Conservation (phyloP, 371 early-diverging fungal species). For the Mortierella sp. region DNA sequence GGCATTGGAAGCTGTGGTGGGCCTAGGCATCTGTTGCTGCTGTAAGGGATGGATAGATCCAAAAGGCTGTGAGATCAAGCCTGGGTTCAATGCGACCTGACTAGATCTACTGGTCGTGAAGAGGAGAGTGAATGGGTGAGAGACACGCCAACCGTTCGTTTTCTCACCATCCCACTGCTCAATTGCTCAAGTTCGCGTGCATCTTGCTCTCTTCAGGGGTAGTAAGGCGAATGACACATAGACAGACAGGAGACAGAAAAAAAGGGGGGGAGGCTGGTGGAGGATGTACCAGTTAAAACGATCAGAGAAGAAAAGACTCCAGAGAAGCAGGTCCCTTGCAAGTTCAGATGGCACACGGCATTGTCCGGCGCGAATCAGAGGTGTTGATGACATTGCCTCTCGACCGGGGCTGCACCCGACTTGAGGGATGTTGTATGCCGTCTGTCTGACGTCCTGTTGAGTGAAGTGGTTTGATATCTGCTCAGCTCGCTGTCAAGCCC, state of each 20-base stretch:
- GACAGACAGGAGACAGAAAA: constrained; percentile 2
- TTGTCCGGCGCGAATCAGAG: no score
- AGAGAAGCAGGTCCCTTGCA: background rate
- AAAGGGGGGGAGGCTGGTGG: constrained; percentile 1
- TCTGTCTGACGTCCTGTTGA: no score
- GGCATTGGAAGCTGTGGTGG: constrained; percentile 6
- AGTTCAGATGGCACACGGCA: no score
- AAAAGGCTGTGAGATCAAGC: constrained; percentile 28
- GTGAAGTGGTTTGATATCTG: no score
- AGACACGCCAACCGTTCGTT: background rate
- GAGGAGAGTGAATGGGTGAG: background rate
- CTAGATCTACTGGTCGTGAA: constrained; percentile 9
- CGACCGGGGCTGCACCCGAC: no score
- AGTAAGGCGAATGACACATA: constrained; percentile 2
- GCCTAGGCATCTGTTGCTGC: constrained; percentile 30
- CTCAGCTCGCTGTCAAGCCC: no score
- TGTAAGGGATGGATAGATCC: constrained; percentile 35
- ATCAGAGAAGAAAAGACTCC: background rate
- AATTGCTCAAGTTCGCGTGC: background rate
- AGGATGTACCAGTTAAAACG: background rate
- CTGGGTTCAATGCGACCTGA: constrained; percentile 22
- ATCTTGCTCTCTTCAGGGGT: constrained; percentile 11
- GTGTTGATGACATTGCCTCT: no score
- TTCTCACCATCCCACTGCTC: background rate
- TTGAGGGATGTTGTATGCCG: no score